Evolutionary conservation across 257 asterid genomes (phyloP), one percentile per base, ranked within the genome.

Genomic region (Fraxinus pennsylvanica): DNA sequence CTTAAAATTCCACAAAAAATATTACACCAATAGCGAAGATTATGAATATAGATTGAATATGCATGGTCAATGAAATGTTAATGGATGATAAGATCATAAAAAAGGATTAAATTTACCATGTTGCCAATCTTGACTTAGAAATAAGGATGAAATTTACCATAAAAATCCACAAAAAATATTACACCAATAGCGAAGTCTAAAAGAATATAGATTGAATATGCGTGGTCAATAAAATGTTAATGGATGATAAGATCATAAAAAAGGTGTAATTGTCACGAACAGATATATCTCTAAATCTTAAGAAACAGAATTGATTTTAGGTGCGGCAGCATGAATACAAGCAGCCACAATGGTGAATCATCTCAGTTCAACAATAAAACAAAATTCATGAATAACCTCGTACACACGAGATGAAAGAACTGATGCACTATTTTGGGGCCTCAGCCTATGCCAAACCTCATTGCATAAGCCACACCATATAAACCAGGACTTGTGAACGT

Each of bases 121-220:
- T 33, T 33, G 36, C 36, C 82, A 68, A 52, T 59, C 57, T 38
- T 39, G 45, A n/a, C 50, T 43, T 43, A 2, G 35, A 52, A 78
- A n/a, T 35, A 21, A 72, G 5, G 29, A 76, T 38, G 9, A 41
- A 41, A 41, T 41, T 71, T 22, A 4, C 54, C 22, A 39, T 35
- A 35, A 76, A 41, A 70, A 45, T 17, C 14, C 36, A 43, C 15
- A 43, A 10, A 43, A 43, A 43, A 43, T 43, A 43, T 43, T 43
- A 43, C 50, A 43, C 47, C 39, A n/a, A 17, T 43, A 52, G 75
- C 12, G 5, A 32, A 25, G 5, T 77, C 68, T 33, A 27, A 9
- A 52, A 25, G 71, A 74, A 43, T 2, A 43, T 50, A 36, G 71
- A 50, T 39, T 14, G 6, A 19, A 50, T 3, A 43, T 76, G 4